Base-by-base conservation (phyloP, 495 filamentous ascomycete genomes). In the Barbatosphaeria neglecta region DNA sequence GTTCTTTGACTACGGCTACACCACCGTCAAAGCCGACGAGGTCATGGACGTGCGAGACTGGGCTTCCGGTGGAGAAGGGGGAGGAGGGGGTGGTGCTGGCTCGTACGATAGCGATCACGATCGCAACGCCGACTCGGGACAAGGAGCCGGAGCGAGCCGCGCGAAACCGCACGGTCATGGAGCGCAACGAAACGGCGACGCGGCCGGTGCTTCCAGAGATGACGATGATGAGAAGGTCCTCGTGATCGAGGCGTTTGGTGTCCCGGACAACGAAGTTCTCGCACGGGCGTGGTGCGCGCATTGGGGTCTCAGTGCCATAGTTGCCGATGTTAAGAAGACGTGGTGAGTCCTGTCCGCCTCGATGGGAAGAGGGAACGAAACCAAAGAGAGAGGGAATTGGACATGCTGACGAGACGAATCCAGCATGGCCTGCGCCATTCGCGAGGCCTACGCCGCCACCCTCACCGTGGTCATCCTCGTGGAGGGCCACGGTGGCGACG, bases 211-310 rank as follows among this genome's bases (percentile, higher is more conserved):
- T n/a, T n/a, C n/a, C 1, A 20, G 42, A 46, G 25, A 57, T 58
- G 17, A 59, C 42, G 69, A 75, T 41, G 61, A 75, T 9, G 78
- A 82, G 49, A 68, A 68, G 51, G 80, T 87, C 10, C 65, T 87
- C 31, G 81, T 81, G 27, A 69, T 87, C 16, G 77, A 86, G 61
- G 81, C 82, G 22, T 79, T 82, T 51, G 83, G 83, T 9, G 80
- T 80, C 22, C 61, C 59, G 40, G 83, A 87, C 58, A 86, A 85
- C 48, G 83, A 84, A 60, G 82, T 87, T 13, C 70, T 87, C 53
- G 81, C 80, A 1, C 64, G 83, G 42, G 83, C 83, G 37, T 86
- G 82, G 82, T 85, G 80, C 52, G 67, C 76, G 50, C 79, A 82
- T 49, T 81, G 80, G 75, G 83, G 83, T 18, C 59, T 84, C 45